These are phyloP conservation scores for Penicillium ochrochloron DNA, from an alignment of 495 filamentous ascomycete genomes.

Conservation along the genomic window DNA sequence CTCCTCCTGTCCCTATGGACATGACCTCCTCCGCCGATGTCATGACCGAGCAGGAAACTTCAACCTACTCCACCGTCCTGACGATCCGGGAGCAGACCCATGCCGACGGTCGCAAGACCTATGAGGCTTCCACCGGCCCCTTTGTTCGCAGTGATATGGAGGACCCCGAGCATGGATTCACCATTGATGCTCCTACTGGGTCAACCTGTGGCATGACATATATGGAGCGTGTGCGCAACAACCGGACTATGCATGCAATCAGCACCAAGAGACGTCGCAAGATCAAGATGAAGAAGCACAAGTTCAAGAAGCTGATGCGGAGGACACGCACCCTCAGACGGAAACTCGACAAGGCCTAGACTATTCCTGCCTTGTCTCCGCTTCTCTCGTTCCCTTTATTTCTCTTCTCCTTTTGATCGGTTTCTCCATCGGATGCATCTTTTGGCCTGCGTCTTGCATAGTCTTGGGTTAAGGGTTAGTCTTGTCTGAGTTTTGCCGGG, in stretches of 20 bases:
- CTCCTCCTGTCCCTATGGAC: slow-evolving; percentile 65
- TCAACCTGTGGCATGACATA: slow-evolving; percentile 41
- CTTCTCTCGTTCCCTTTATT: slow-evolving; percentile 20
- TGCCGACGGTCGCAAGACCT: slow-evolving; percentile 68
- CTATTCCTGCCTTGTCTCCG: neutral
- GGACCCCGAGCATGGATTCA: slow-evolving; percentile 35
- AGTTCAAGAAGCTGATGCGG: slow-evolving; percentile 99
- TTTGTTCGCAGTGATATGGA: slow-evolving; percentile 47
- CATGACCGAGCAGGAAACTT: slow-evolving; percentile 44
- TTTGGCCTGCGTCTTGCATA: slow-evolving; percentile 35
- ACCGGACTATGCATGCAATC: slow-evolving; percentile 62
- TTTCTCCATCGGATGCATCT: slow-evolving; percentile 33
- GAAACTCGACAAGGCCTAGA: slow-evolving; percentile 71
- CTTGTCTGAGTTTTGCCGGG: slow-evolving; percentile 30
- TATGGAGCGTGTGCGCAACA: slow-evolving; percentile 46
- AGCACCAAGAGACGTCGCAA: slow-evolving; percentile 87
- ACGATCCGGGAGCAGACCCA: slow-evolving; percentile 79
- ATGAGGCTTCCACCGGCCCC: slow-evolving; percentile 53
- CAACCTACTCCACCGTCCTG: slow-evolving; percentile 75
- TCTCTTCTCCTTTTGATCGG: slow-evolving; percentile 16
- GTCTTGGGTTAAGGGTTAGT: slow-evolving; percentile 28
- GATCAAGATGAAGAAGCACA: slow-evolving; percentile 99
- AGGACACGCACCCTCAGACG: slow-evolving; percentile 86
- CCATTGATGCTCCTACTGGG: slow-evolving; percentile 41
- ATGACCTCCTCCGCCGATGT: slow-evolving; percentile 26